Evolutionary conservation across 225 moss, liverwort and hornwort genomes (phyloP), one percentile per base, ranked within the genome.

Genomic region (Polytrichum formosum): DNA sequence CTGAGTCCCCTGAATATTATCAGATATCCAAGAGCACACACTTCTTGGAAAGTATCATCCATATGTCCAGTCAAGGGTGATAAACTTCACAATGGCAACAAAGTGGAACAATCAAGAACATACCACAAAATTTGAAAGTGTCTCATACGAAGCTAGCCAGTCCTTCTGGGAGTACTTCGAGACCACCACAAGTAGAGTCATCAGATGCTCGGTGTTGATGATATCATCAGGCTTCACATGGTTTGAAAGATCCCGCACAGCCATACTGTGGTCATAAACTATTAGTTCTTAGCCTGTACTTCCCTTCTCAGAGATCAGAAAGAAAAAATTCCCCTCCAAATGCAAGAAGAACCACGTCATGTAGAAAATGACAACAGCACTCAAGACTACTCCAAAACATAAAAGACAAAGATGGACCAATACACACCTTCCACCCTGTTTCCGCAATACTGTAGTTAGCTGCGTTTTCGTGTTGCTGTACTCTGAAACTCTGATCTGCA

Each of bases 131-230:
- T 68, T 79, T 58, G 91, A 87, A 73, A 98, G 78, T 7, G 78
- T 83, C 80, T 98, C 98, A 72, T 98, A 98, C 61, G 67, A 77
- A 68, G 88, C 68, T 68, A 94, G 74, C 98, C 98, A 98, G 19
- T 98, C 98, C 79, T 91, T 98, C 72, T 98, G 98, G 28, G 91
- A 90, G 65, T 94, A 98, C 75, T 91, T 98, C 7, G 94, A 87
- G 31, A 98, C 84, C 61, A 92, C 87, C 76, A 98, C 94, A 72
- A 98, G 73, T 61, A 98, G 88, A 28, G 98, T 98, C 63, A 78
- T 77, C 79, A 98, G 79, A 88, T 98, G 92, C 70, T 98, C 98
- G 26, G 98, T 90, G 75, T 66, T 79, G 70, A 92, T 74, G 69
- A 98, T 84, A 65, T 98, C 98, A 8, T 90, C 94, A 33, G 82